Base-by-base conservation (phyloP, 1,284 basidiomycete genomes). In the Trichosporon ovoides region DNA sequence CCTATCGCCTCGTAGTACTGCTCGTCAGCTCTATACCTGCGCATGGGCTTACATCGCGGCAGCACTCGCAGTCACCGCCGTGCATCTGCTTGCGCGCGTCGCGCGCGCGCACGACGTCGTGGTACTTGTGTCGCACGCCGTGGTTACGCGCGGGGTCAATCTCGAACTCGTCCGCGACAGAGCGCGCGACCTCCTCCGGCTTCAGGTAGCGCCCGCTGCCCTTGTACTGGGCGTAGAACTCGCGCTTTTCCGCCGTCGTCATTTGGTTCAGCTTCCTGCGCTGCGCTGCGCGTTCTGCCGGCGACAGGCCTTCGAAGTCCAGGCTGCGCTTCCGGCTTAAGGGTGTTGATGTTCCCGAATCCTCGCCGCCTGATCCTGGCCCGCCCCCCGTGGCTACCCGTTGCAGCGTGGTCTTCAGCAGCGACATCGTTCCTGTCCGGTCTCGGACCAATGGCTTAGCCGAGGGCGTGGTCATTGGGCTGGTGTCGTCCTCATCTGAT, bases 1-100 rank as follows among this genome's bases (percentile, higher is more conserved):
- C 87, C 87, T 11, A 91, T 76, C 0, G 84, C 85, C 60, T 84
- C 81, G 69, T 92, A 94, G 69, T 91, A 94, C 90, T 93, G 60
- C 10, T 1, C 11, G 43, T 60, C 16, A 57, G 36, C 16, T 5
- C 5, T 24, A 10, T 37, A 12, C 31, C 43, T 22, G 33, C 22
- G 34, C n/a, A 31, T 18, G 37, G 46, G 79, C 85, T 64, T 68
- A 91, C 91, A 52, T 86, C 88, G 43, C 81, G 82, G 73, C 92
- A 96, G 61, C 86, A 87, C 67, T 89, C 88, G 73, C 92, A 96
- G 64, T 91, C 89, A 1, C 81, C 84, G 6, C 83, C 92, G 52
- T 87, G 81, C 81, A 95, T 82, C 59, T 80, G 78, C 66, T 81
- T 81, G 43, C 92, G 79, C 48, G 84, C 82, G 14, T 83, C 81